phyloP scores from a whole-genome alignment of 495 filamentous ascomycete species.

The Staphylotrichum longicolle region DNA sequence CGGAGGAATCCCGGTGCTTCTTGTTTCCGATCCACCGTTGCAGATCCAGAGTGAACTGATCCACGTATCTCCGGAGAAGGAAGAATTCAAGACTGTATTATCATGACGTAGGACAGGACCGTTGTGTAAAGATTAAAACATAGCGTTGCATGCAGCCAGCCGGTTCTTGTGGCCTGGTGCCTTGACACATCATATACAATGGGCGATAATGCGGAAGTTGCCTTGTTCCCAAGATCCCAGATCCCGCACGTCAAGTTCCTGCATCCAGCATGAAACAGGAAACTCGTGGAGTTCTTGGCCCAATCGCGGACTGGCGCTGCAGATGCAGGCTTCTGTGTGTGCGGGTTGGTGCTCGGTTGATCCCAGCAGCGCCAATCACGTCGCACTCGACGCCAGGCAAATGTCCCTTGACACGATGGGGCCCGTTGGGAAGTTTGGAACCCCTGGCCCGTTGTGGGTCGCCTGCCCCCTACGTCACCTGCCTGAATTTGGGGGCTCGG shows the following conservation, averaged over 20 bases:
- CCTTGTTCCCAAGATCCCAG: too few relatives aligned
- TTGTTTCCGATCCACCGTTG: too few relatives aligned
- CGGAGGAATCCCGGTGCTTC: too few relatives aligned
- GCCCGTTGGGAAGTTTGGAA: constrained; percentile 2
- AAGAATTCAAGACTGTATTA: too few relatives aligned
- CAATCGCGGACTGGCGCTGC: constrained; percentile 8
- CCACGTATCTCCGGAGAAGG: too few relatives aligned
- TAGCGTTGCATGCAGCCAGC: too few relatives aligned
- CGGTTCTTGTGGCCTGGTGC: too few relatives aligned
- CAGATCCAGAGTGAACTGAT: too few relatives aligned
- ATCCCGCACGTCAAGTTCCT: background rate
- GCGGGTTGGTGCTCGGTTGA: background rate
- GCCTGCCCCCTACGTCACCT: constrained; percentile 25
- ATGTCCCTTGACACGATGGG: constrained; percentile 33
- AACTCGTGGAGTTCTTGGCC: background rate
- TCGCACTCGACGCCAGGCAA: constrained; percentile 16
- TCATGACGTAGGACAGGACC: too few relatives aligned
- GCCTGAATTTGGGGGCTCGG: constrained; percentile 14
- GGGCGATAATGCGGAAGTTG: too few relatives aligned
- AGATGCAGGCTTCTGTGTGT: background rate
- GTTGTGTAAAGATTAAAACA: too few relatives aligned
- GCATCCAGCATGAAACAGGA: constrained; percentile 10
- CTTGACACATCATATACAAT: too few relatives aligned
- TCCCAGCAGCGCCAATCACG: constrained; percentile 15
- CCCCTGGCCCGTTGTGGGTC: constrained; percentile 4